Base-by-base conservation (phyloP, 2,329 filamentous ascomycete genomes). In the Colletotrichum salicis region DNA sequence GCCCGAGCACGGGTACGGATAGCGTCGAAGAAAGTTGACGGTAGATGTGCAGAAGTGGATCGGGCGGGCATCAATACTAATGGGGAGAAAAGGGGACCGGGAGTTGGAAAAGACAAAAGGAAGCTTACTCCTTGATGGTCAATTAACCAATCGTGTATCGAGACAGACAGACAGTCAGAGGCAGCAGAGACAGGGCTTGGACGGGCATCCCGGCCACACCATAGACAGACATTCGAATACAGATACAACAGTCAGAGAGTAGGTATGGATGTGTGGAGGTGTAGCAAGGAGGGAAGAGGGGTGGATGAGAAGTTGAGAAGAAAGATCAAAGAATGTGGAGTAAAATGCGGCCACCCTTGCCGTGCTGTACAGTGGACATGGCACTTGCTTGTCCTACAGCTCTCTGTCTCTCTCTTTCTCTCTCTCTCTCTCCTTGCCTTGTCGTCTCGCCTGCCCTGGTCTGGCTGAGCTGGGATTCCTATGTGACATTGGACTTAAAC, bases 21-120 rank as follows among this genome's bases (percentile, higher is more conserved):
- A 41, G 54, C 33, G 54, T 64, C 37, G 59, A 58, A 67, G 31
- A 67, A 33, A 62, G 62, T 59, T 59, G 61, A 29, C 52, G 33
- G 45, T 45, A 65, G 59, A 64, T 56, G 60, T 61, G 37, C 51
- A 45, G 37, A 22, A 55, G 67, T 67, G 62, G 62, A 67, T 70
- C 52, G 51, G 58, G 58, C 55, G 57, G 59, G 60, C 59, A 59
- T 69, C 37, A 57, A 54, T 45, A 31, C 29, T 10, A 24, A 41
- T 41, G 22, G 48, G 37, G 22, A 56, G 54, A 61, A 48, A 52
- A 37, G 58, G 58, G 31, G 31, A 59, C 51, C 31, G 31, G 52
- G n/a, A 62, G 61, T 31, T 62, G 33, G 33, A 65, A 64, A 55
- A 57, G 52, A 57, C 33, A 31, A 61, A 4, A 22, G 24, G 15